These are phyloP conservation scores for Benincasa hispida DNA, from an alignment of 306 rosid genomes.

Conservation along the genomic window DNA sequence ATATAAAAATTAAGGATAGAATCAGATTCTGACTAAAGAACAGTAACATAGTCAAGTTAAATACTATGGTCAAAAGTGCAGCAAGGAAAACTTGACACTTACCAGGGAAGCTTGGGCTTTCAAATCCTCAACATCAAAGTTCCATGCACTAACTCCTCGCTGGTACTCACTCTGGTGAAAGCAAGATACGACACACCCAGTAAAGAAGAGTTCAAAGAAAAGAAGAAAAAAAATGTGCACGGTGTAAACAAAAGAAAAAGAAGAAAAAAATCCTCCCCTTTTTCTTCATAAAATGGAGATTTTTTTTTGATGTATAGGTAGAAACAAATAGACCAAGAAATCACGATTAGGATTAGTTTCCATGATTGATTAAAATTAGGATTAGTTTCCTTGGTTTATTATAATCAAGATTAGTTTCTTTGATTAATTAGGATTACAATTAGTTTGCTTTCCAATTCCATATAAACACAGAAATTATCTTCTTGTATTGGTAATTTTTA, in stretches of 20 bases:
- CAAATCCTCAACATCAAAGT: slow-evolving; percentile 85
- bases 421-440: no score
- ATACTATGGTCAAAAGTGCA: not conserved
- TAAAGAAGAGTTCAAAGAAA: not conserved
- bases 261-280: not conserved
- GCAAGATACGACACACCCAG: not conserved
- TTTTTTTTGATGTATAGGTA: not conserved
- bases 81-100: slow-evolving; percentile 10
- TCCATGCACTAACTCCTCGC: slow-evolving; percentile 99
- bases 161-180: slow-evolving; percentile 81
- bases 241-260: not conserved
- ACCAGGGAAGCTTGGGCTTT: slow-evolving; percentile 97
- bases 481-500: no score
- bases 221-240: not conserved
- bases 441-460: no score
- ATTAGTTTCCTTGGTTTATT: no score
- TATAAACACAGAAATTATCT: no score
- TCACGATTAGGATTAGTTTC: no score
- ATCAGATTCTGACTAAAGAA: not conserved
- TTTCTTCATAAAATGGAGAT: not conserved
- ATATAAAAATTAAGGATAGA: not conserved
- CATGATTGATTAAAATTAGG: no score
- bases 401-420: no score
- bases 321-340: not conserved
- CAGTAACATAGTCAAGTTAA: not conserved